Evolutionary conservation across 2,329 filamentous ascomycete genomes (phyloP).

Genomic region (Trichothecium roseum): DNA sequence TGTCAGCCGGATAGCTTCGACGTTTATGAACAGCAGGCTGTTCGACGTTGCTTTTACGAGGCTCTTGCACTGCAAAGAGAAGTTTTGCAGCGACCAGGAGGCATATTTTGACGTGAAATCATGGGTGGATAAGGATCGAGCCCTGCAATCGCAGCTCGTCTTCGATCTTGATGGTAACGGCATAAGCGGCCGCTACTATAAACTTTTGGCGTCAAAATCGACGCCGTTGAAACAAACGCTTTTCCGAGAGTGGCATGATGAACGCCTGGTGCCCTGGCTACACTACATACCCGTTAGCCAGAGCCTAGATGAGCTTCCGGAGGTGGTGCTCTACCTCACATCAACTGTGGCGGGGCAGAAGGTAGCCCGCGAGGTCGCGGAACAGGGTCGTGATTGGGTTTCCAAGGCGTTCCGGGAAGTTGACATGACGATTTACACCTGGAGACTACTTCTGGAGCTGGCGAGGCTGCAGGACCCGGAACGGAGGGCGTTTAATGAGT

Average conservation of each 20-base stretch:
- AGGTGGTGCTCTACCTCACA: constrained; percentile 36
- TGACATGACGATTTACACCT: constrained; percentile 61
- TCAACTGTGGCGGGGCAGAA: constrained; percentile 32
- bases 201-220: constrained; percentile 35
- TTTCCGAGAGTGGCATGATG: constrained; percentile 47
- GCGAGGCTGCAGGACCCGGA: constrained; percentile 31
- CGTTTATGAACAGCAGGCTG: constrained; percentile 24
- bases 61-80: constrained; percentile 31
- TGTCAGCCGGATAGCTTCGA: constrained; percentile 10
- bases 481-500: too few relatives aligned
- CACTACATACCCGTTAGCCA: constrained; percentile 45
- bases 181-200: constrained; percentile 42
- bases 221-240: constrained; percentile 41
- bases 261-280: constrained; percentile 43
- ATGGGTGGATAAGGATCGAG: constrained; percentile 22
- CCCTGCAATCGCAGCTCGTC: constrained; percentile 27
- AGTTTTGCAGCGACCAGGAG: constrained; percentile 23
- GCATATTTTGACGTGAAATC: constrained; percentile 17
- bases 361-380: constrained; percentile 39
- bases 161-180: constrained; percentile 48
- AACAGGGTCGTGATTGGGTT: constrained; percentile 44
- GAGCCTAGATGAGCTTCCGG: constrained; percentile 38
- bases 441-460: constrained; percentile 62
- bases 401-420: constrained; percentile 40
- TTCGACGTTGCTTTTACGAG: constrained; percentile 35